phyloP scores from a whole-genome alignment of 371 early-diverging fungal genomes.

The Mucor lusitanicus region DNA sequence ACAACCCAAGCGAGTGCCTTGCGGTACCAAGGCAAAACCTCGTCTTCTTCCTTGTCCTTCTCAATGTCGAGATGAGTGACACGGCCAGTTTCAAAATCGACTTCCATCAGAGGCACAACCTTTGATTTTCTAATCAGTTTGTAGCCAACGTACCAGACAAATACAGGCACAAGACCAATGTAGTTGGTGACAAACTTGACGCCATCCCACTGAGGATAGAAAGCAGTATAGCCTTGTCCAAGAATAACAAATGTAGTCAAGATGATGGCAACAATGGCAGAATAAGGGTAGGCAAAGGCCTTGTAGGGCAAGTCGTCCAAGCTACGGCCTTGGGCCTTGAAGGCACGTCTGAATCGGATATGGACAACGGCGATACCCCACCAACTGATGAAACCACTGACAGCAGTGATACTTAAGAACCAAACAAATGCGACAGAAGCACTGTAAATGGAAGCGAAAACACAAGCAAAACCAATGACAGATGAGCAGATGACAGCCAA shows the following conservation, averaged over 20 bases:
- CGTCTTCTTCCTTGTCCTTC: constrained; percentile 31
- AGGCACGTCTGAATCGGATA: constrained; percentile 82
- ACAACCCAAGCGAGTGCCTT: constrained; percentile 22
- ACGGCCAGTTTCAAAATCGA: constrained; percentile 34
- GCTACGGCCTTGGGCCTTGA: constrained; percentile 66
- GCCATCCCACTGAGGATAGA: constrained; percentile 31
- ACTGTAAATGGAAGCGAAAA: constrained; percentile 51
- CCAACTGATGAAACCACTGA: constrained; percentile 83
- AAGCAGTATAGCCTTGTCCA: constrained; percentile 53
- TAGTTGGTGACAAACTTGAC: constrained; percentile 34
- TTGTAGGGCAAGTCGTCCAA: constrained; percentile 72
- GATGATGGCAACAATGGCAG: constrained; percentile 51
- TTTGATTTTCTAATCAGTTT: constrained; percentile 53
- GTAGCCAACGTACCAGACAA: constrained; percentile 46
- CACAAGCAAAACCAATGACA: constrained; percentile 54
- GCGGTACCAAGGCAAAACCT: constrained; percentile 19
- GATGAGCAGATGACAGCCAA: constrained; percentile 58
- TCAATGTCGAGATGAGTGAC: constrained; percentile 36
- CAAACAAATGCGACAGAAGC: constrained; percentile 67
- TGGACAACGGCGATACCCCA: constrained; percentile 74
- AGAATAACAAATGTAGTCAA: constrained; percentile 54
- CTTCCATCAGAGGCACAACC: constrained; percentile 58
- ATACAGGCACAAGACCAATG: constrained; percentile 48
- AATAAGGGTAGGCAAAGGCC: constrained; percentile 70
- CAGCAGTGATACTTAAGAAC: constrained; percentile 72